Base-by-base conservation (phyloP, 2,329 filamentous ascomycete genomes). In the Exutisphaerella laricina region DNA sequence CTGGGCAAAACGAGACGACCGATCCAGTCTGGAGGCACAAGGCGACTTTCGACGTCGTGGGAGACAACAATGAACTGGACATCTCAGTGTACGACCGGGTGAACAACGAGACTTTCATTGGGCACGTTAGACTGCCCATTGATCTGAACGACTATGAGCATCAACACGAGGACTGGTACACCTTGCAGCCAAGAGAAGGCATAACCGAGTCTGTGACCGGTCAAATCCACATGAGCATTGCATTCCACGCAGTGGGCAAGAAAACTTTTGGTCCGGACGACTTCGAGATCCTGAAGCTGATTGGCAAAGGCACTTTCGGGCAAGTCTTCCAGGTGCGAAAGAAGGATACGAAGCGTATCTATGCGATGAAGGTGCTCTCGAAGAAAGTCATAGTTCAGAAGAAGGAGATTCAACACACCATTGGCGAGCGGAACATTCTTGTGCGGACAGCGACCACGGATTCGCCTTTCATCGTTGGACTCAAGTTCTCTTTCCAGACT, bases 371-470 rank as follows among this genome's bases (percentile, higher is more conserved):
- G 68, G 90, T 98, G 1, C 73, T 98, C 22, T 96, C 92, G 38
- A 98, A 98, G 75, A 98, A 98, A 74, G 92, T 98, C 40, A 98
- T 98, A 59, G 92, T 98, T 18, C 92, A 98, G 69, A 98, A 98
- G 78, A 98, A 98, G 69, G 92, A 98, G 66, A 88, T 98, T 37
- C 88, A 90, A 12, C 92, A 98, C 64, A 98, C 92, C 0, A 82
- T 98, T 26, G 92, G 92, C 54, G 92, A 98, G 69, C 80, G 92
- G 47, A 98, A 98, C 62, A 98, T 98, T 54, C 74, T 98, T 35
- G 92, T 98, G 29, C 85, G 92, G 53, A 98, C 92, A 4, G 92
- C 92, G 20, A 97, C 86, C 69, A 83, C 90, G 1, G 88, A 97
- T 53, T 98, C 92, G 12, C 88, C 90, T 0, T 98, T 98, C 62